These are phyloP conservation scores for Globisporangium splendens DNA, from an alignment of 352 stramenopile genomes.

Conservation along the genomic window DNA sequence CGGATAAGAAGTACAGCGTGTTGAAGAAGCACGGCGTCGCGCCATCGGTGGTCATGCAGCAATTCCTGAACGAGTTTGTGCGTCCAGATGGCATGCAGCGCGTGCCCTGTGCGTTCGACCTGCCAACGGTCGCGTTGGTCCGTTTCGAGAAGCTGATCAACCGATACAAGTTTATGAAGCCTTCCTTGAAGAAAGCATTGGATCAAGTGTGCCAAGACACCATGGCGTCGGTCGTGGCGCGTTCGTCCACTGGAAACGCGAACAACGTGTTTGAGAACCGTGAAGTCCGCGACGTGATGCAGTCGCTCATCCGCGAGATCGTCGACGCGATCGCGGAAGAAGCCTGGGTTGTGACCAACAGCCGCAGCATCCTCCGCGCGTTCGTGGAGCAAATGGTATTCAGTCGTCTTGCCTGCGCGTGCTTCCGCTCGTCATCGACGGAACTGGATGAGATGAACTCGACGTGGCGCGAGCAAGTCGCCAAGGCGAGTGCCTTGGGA, in stretches of 20 bases:
- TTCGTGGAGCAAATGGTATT: conserved; percentile 82
- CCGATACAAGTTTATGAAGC: conserved; percentile 53
- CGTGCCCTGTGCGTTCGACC: conserved; percentile 35
- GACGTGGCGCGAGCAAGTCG: conserved; percentile 53
- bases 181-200: conserved; percentile 57
- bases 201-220: conserved; percentile 62
- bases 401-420: conserved; percentile 56
- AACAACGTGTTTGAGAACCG: conserved; percentile 42
- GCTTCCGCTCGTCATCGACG: conserved; percentile 45
- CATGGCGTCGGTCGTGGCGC: conserved; percentile 46
- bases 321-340: conserved; percentile 45
- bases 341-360: conserved; percentile 24
- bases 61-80: conserved; percentile 39
- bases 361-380: conserved; percentile 26
- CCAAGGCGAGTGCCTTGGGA: conserved; percentile 33
- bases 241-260: conserved; percentile 13
- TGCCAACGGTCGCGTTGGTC: conserved; percentile 41
- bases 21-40: conserved; percentile 11
- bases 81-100: conserved; percentile 10
- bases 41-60: conserved; percentile 17
- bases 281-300: conserved; percentile 60
- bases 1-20: conserved; percentile 31
- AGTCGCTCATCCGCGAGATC: conserved; percentile 63
- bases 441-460: conserved; percentile 72
- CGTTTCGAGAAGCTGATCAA: conserved; percentile 72